These are phyloP conservation scores for Aphanomyces stellatus DNA, from an alignment of 352 stramenopile species.

Conservation along the genomic window DNA sequence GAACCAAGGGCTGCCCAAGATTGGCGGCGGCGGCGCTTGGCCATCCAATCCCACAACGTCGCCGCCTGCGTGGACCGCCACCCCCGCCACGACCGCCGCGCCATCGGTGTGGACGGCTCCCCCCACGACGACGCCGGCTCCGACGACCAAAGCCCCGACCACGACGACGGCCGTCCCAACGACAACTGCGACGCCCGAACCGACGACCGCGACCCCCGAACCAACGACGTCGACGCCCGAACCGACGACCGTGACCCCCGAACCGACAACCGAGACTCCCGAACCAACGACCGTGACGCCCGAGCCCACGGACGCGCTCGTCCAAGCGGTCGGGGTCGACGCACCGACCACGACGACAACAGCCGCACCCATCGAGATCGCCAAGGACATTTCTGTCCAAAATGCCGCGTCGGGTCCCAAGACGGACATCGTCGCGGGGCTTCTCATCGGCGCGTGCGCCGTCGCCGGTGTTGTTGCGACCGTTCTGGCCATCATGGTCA, in stretches of 20 bases:
- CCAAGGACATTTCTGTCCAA: too few species aligned
- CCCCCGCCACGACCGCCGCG: not conserved
- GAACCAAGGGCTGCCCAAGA: conserved; percentile 17
- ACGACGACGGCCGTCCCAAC: not conserved
- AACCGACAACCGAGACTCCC: not conserved
- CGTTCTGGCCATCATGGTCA: not conserved
- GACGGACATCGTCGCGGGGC: not conserved
- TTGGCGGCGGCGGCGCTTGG: conserved; percentile 4
- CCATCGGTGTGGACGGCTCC: not conserved
- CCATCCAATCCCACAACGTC: too few species aligned
- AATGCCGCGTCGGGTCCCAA: not conserved
- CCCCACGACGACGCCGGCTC: not conserved
- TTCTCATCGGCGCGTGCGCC: not conserved
- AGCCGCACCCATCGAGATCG: not conserved
- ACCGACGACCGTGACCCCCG: not conserved
- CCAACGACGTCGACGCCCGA: not conserved
- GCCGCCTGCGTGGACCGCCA: not conserved
- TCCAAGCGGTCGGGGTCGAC: not conserved
- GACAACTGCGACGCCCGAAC: not conserved
- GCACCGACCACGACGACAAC: not conserved
- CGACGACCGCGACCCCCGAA: not conserved
- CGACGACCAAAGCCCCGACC: not conserved
- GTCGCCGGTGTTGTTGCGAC: not conserved
- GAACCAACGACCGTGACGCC: not conserved
- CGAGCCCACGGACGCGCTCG: not conserved